Evolutionary conservation across 805 yeast genomes (phyloP).

Genomic region (Pichia scutulata): DNA sequence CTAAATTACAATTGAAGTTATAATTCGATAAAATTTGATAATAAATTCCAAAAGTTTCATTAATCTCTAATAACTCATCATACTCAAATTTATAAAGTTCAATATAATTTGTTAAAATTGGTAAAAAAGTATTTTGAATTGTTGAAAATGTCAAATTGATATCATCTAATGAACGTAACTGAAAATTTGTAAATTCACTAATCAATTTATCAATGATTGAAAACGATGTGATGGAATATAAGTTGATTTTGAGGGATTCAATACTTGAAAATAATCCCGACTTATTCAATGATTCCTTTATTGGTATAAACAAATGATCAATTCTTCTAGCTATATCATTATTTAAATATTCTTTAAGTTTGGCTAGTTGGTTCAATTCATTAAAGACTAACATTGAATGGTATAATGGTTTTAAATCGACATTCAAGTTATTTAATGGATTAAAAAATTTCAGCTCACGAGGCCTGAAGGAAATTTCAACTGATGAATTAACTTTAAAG

Average conservation of each 20-base stretch:
- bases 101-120: constrained; percentile 44
- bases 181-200: constrained; percentile 53
- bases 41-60: constrained; percentile 59
- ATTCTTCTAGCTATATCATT: constrained; percentile 67
- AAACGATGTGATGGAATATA: constrained; percentile 64
- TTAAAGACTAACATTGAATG: constrained; percentile 80
- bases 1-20: constrained; percentile 48
- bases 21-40: constrained; percentile 71
- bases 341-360: constrained; percentile 53
- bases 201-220: constrained; percentile 68
- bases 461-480: constrained; percentile 69
- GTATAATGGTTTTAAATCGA: constrained; percentile 66
- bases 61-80: constrained; percentile 45
- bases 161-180: constrained; percentile 53
- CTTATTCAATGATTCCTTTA: constrained; percentile 33
- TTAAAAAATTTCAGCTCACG: constrained; percentile 33
- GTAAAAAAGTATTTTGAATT: constrained; percentile 49
- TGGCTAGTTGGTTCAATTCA: constrained; percentile 58
- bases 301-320: constrained; percentile 61
- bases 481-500: constrained; percentile 77
- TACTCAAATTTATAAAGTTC: constrained; percentile 34
- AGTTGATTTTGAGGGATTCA: constrained; percentile 45
- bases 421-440: constrained; percentile 40
- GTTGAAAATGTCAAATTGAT: constrained; percentile 73
- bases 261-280: constrained; percentile 27